Evolutionary conservation across 345 rosid genomes (phyloP).

Genomic region (Raphanus sativus): DNA sequence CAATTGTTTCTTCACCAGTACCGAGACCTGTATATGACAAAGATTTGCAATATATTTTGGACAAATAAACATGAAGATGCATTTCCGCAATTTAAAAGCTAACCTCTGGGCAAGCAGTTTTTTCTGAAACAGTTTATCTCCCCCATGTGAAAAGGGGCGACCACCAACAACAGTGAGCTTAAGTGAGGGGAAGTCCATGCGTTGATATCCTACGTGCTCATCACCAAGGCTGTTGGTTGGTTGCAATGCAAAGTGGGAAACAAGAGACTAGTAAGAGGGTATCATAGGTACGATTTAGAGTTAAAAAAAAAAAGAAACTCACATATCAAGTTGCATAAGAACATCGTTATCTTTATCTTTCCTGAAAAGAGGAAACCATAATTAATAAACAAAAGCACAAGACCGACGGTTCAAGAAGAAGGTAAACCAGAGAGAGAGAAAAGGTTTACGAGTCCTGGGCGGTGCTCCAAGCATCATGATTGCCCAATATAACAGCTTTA

Average conservation of each 20-base stretch:
- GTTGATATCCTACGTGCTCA: slow-evolving; percentile 72
- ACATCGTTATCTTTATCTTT: slow-evolving; percentile 54
- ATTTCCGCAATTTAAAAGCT: slow-evolving; percentile 15
- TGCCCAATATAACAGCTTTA: slow-evolving; percentile 79
- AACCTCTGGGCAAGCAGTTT: slow-evolving; percentile 64
- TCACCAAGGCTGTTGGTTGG: slow-evolving; percentile 66
- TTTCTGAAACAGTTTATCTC: slow-evolving; percentile 53
- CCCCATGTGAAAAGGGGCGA: slow-evolving; percentile 89
- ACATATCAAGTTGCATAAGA: slow-evolving; percentile 83
- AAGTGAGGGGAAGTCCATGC: slow-evolving; percentile 60
- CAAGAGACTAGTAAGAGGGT: too few relatives aligned
- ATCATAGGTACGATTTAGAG: slow-evolving; percentile 2
- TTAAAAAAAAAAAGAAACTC: slow-evolving; percentile 36
- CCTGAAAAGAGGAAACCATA: slow-evolving; percentile 40
- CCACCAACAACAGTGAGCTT: slow-evolving; percentile 88
- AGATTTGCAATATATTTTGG: neutral
- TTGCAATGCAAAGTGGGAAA: neutral
- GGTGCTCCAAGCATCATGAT: slow-evolving; percentile 87
- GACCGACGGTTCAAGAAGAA: neutral
- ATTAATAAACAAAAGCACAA: neutral
- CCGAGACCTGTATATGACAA: neutral
- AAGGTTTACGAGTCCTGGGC: too few relatives aligned
- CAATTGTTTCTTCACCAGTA: neutral
- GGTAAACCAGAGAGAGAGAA: neutral
- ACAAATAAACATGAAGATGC: neutral